These are phyloP conservation scores for Trichoderma harzianum DNA, from an alignment of 2,329 filamentous ascomycete genomes.

Conservation along the genomic window DNA sequence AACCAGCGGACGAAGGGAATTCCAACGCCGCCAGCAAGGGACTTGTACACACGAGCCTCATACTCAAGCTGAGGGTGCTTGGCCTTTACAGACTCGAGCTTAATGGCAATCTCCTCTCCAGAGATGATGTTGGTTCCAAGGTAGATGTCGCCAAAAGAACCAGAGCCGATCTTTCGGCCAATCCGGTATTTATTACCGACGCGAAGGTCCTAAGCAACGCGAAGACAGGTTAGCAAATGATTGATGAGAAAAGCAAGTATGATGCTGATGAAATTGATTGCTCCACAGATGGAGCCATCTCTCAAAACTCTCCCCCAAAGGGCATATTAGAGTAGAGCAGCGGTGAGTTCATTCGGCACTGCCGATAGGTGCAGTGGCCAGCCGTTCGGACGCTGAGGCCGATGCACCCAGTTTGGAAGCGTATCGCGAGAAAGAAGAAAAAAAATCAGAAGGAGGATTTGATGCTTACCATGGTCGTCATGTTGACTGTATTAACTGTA, in stretches of 20 bases:
- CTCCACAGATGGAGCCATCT: neutral
- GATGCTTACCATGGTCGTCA: conserved; percentile 51
- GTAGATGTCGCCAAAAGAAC: conserved; percentile 97
- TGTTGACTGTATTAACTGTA: conserved; percentile 30
- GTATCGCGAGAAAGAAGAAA: neutral
- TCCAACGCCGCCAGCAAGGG: conserved; percentile 90
- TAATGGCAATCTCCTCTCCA: conserved; percentile 98
- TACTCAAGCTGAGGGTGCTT: conserved; percentile 99
- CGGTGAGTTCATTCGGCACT: neutral
- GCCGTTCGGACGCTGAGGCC: neutral
- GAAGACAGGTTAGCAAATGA: conserved; percentile 22
- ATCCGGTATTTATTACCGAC: conserved; percentile 99
- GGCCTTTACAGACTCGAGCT: conserved; percentile 98
- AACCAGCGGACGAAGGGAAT: conserved; percentile 99
- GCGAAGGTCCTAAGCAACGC: conserved; percentile 73
- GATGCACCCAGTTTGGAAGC: neutral
- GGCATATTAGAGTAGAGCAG: neutral
- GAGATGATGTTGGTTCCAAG: conserved; percentile 99
- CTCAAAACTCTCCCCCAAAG: neutral
- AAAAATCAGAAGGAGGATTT: neutral
- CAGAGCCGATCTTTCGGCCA: conserved; percentile 97
- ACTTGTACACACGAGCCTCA: conserved; percentile 90
- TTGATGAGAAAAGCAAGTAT: neutral
- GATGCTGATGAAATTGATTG: neutral
- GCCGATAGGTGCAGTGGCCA: conserved; percentile 2